These are phyloP conservation scores for Cyclospora cayetanensis DNA, from an alignment of 169 alveolate genomes.

Conservation along the genomic window DNA sequence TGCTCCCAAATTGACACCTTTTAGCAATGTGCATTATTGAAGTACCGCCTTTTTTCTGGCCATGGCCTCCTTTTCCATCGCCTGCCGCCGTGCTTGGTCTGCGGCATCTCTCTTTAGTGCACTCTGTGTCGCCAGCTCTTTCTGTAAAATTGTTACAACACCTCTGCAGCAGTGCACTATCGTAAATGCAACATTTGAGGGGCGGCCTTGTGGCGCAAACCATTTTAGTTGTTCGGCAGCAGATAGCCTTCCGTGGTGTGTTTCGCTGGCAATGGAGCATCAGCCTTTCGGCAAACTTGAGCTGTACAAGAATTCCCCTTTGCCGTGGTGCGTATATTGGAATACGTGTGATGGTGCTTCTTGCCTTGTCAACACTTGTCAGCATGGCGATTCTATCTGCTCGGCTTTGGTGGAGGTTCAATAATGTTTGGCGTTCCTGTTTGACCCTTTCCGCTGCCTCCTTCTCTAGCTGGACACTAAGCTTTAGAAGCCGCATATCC, in stretches of 20 bases:
- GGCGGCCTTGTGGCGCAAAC: too few species aligned
- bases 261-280: not conserved
- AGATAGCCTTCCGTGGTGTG: not conserved
- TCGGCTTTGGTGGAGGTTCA: constrained; percentile 45
- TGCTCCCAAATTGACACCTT: not conserved
- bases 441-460: constrained; percentile 56
- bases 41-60: constrained; percentile 55
- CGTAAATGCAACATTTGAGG: not conserved
- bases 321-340: too few species aligned
- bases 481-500: constrained; percentile 49
- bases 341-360: too few species aligned
- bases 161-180: too few species aligned
- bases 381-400: constrained; percentile 64
- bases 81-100: constrained; percentile 44
- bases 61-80: constrained; percentile 45
- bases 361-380: constrained; percentile 55
- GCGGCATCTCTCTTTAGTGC: constrained; percentile 55
- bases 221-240: not conserved
- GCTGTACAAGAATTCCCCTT: too few species aligned
- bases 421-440: constrained; percentile 31
- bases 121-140: constrained; percentile 50
- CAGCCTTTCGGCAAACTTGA: not conserved
- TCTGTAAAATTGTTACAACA: not conserved
- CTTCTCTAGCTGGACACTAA: constrained; percentile 46
- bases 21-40: not conserved